These are phyloP conservation scores for Colletotrichum navitas DNA, from an alignment of 2,329 filamentous ascomycete species.

Conservation along the genomic window DNA sequence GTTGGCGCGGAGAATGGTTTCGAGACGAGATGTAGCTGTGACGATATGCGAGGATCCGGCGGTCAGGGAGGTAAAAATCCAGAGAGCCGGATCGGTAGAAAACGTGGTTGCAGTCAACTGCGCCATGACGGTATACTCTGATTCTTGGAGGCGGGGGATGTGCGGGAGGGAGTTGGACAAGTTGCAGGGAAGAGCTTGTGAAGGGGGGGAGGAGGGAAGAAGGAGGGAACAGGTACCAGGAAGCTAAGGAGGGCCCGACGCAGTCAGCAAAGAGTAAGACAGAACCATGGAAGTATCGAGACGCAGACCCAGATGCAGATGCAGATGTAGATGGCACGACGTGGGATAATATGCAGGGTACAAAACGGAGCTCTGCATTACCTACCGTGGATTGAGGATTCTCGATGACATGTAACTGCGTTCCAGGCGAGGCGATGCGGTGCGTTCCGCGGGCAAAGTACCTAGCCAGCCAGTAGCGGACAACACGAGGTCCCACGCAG, in stretches of 20 bases:
- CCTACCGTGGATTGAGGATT: slow-evolving; percentile 28
- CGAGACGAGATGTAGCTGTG: slow-evolving; percentile 93
- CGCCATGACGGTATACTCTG: slow-evolving; percentile 39
- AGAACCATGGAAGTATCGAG: neutral
- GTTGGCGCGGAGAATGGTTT: slow-evolving; percentile 96
- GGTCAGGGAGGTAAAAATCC: slow-evolving; percentile 96
- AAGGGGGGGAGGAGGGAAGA: neutral
- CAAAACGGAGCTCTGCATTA: slow-evolving; percentile 18
- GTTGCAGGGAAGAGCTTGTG: slow-evolving; percentile 39
- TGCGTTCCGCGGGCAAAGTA: slow-evolving; percentile 20
- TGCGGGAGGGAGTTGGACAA: slow-evolving; percentile 16
- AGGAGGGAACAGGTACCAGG: slow-evolving; percentile 26
- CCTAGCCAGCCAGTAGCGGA: slow-evolving; percentile 5
- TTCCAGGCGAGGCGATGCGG: slow-evolving; percentile 33
- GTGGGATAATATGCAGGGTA: slow-evolving; percentile 30
- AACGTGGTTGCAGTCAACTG: slow-evolving; percentile 53
- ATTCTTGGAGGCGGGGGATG: slow-evolving; percentile 25
- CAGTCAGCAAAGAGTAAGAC: slow-evolving; percentile 22
- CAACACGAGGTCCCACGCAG: slow-evolving; percentile 32
- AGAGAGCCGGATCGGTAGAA: slow-evolving; percentile 78
- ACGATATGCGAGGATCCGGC: slow-evolving; percentile 96
- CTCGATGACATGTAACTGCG: slow-evolving; percentile 34
- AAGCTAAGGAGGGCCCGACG: slow-evolving; percentile 24
- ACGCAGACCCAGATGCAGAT: slow-evolving; percentile 5
- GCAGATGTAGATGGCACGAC: slow-evolving; percentile 1